Conservation (phyloP, 768 basidiomycete genomes). For the Naganishia randhawae region DNA sequence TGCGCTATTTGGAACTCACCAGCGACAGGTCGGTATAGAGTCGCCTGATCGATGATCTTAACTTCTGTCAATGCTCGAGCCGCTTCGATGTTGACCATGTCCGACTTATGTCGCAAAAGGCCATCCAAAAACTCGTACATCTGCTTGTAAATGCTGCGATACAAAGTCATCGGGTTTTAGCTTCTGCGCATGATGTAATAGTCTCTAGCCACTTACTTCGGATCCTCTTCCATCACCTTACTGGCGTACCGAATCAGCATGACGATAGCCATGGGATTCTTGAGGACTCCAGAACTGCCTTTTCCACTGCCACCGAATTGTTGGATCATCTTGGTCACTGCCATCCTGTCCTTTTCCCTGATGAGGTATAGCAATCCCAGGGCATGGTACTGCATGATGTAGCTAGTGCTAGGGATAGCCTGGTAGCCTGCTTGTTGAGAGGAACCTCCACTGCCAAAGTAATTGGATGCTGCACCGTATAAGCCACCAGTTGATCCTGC, state of each 20-base stretch:
- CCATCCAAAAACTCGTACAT: slow-evolving; percentile 91
- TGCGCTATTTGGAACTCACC: slow-evolving; percentile 56
- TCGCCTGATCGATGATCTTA: slow-evolving; percentile 71
- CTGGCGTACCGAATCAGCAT: slow-evolving; percentile 97
- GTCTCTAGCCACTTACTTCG: slow-evolving; percentile 66
- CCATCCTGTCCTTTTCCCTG: slow-evolving; percentile 97
- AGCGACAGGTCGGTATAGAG: slow-evolving; percentile 81
- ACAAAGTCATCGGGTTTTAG: slow-evolving; percentile 22
- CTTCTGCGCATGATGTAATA: background rate
- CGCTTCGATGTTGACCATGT: slow-evolving; percentile 99
- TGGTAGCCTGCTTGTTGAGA: slow-evolving; percentile 61
- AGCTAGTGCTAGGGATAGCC: slow-evolving; percentile 79
- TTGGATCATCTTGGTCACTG: slow-evolving; percentile 98
- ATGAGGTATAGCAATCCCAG: slow-evolving; percentile 89
- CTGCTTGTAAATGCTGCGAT: slow-evolving; percentile 74
- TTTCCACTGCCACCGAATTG: slow-evolving; percentile 59
- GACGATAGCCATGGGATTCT: slow-evolving; percentile 94
- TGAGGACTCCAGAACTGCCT: slow-evolving; percentile 78
- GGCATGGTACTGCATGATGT: slow-evolving; percentile 95
- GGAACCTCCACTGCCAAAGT: slow-evolving; percentile 51
- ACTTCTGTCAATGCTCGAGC: slow-evolving; percentile 96
- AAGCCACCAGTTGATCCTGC: slow-evolving; percentile 59
- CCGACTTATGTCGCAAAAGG: slow-evolving; percentile 95
- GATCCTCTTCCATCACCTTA: slow-evolving; percentile 98
- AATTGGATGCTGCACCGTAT: slow-evolving; percentile 52